Base-by-base conservation (phyloP, 2,329 filamentous ascomycete genomes). In the Penicillium verrucosum region DNA sequence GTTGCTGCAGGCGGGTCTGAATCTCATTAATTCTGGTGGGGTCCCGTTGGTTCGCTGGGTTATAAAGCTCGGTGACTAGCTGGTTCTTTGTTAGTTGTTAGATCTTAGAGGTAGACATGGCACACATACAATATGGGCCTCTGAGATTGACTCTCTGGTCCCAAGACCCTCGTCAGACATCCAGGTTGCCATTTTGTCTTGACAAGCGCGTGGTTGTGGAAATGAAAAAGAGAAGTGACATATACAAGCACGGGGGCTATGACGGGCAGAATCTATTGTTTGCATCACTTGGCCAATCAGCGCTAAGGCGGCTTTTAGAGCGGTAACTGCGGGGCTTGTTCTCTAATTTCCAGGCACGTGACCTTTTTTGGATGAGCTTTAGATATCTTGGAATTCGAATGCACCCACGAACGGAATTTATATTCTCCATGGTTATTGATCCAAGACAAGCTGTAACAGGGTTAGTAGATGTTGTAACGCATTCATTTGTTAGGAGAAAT, bases 1-100 rank as follows among this genome's bases (percentile, higher is more conserved):
- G 78, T 27, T 81, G 80, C 60, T 94, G 90, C 14, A 99, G 79
- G 14, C 87, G 85, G 55, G 89, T 85, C 70, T 97, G 90, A 46
- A 86, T 85, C 48, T 79, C 73, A 29, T 75, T 72, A 57, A 81
- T 74, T 51, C 74, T 72, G 60, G 70, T 47, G 66, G 77, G 60
- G 70, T 72, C 67, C 69, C 68, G 62, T 77, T 79, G 68, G 77
- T 78, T 70, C 70, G 75, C 75, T 32, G 76, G 75, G 55, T 70
- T 65, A 63, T 76, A 76, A 32, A 78, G 66, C 54, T 72, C 68
- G 49, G 69, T 68, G 27, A 78, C 73, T 56, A 78, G 70, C 75
- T 78, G 53, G 21, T 34, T 36, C 18, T 42, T 40, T 45, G 51
- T 65, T 30, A 63, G 58, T 58, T 11, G 10, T 4, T 32, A n/a